Percentiles rank a stretch among this genome's conserved stretches.
Conservation (phyloP, 2,329 filamentous ascomycete genomes). For the Aureobasidium sp. region DNA sequence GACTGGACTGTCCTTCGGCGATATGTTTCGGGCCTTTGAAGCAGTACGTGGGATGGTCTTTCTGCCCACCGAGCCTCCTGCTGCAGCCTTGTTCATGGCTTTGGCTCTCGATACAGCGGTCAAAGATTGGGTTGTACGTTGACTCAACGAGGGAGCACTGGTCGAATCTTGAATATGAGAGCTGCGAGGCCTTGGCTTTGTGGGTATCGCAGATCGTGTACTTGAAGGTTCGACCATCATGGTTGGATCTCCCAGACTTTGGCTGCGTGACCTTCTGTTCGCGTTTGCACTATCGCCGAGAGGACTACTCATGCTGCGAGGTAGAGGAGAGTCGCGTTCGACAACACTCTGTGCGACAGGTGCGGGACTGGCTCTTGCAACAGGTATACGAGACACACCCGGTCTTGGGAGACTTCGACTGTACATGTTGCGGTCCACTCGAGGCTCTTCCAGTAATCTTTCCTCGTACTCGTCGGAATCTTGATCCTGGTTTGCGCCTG, state of each 20-base stretch:
- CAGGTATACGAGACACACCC: slow-evolving; percentile 71
- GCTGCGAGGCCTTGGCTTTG: not conserved
- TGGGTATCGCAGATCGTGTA: not conserved
- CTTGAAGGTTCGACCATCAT: not conserved
- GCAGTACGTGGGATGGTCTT: slow-evolving; percentile 3
- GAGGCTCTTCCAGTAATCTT: slow-evolving; percentile 25
- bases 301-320: slow-evolving; percentile 39
- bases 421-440: slow-evolving; percentile 45
- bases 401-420: slow-evolving; percentile 25
- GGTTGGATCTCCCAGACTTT: slow-evolving; percentile 45
- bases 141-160: not conserved
- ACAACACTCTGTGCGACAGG: slow-evolving; percentile 65
- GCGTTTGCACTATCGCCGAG: slow-evolving; percentile 42
- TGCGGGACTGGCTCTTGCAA: slow-evolving; percentile 69
- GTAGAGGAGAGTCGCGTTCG: slow-evolving; percentile 63
- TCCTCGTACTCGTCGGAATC: slow-evolving; percentile 7
- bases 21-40: slow-evolving; percentile 17
- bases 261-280: slow-evolving; percentile 58
- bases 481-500: not conserved
- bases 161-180: slow-evolving; percentile 1
- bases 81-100: not conserved
- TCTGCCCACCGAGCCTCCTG: not conserved
- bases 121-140: not conserved
- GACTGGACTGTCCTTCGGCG: slow-evolving; percentile 16
- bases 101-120: not conserved